Evolutionary conservation across 208 protist genomes (phyloP), one percentile per base, ranked within the genome.

Genomic region (Crithidia fasciculata): DNA sequence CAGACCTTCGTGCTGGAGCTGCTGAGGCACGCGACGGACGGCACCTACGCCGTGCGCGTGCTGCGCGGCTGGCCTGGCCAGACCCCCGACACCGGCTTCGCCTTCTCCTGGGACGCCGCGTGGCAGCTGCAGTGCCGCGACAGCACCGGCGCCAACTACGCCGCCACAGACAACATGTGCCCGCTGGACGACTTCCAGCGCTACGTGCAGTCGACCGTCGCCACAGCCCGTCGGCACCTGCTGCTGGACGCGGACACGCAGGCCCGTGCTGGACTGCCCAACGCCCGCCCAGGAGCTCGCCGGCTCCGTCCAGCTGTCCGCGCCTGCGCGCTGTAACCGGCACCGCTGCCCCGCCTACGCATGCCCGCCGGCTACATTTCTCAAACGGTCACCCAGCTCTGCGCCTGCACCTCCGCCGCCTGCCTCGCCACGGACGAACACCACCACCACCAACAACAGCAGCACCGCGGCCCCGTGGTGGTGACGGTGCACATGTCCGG

Each of bases 1-100:
- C 66, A 74, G 58, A 74, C 74, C 58, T 80, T 81, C 19, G 72
- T 87, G 54, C 64, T 87, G 15, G 86, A 91, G 66, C 78, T 91
- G 15, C 69, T 87, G 53, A 68, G 78, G 60, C 45, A 69, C 56
- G 36, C 69, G 28, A 15, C 47, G 8, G 45, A 55, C 15, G 55
- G 68, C n/a, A 52, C 44, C 8, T 78, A 83, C 56, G 65, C 55
- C 57, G 80, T 92, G 67, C 82, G 82, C 13, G 81, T 89, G 49
- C 80, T 84, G 49, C 86, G 86, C 28, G 84, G 78, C 5, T 37
- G 69, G 13, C 86, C 86, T 2, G 78, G 68, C 5, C 83, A 87
- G 63, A 79, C 72, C 15, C 73, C 80, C n/a, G 78, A 82, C 8
- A 76, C 37, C 8, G 61, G 70, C 37, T 84, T 75, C 60, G 15